These are phyloP conservation scores for Diutina siamensis DNA, from an alignment of 1,139 yeast species.

Conservation along the genomic window DNA sequence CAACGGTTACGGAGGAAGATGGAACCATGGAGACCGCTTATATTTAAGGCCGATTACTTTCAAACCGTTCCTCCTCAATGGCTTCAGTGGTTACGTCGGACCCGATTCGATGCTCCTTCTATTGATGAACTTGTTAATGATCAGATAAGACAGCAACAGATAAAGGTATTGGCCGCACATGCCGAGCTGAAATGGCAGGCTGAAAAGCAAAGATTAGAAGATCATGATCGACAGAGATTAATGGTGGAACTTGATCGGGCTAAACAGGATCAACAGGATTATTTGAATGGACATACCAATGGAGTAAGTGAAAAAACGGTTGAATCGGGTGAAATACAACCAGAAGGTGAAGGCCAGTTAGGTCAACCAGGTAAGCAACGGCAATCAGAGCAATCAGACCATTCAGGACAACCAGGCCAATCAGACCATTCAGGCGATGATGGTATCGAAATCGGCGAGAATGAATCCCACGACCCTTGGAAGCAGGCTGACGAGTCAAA, in stretches of 20 bases:
- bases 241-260: not conserved
- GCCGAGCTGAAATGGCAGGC: constrained; percentile 77
- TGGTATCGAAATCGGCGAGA: not conserved
- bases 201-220: constrained; percentile 70
- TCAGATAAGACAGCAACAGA: constrained; percentile 39
- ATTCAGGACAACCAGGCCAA: not conserved
- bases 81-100: constrained; percentile 70
- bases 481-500: constrained; percentile 4
- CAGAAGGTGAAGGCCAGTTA: not conserved
- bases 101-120: constrained; percentile 49
- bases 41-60: constrained; percentile 40
- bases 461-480: constrained; percentile 1
- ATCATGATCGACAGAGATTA: constrained; percentile 37
- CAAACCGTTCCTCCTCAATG: constrained; percentile 55
- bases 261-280: not conserved
- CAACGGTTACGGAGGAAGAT: constrained; percentile 37
- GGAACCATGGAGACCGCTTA: constrained; percentile 30
- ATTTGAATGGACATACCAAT: not conserved
- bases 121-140: constrained; percentile 52
- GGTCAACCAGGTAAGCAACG: not conserved
- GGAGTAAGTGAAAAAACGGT: not conserved
- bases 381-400: not conserved
- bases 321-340: not conserved
- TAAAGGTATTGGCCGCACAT: constrained; percentile 44
- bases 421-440: not conserved